A percentile compares a stretch with the other conserved stretches of the same genome.
These are phyloP conservation scores for Syzygium aqueum DNA, from an alignment of 345 rosid species.

Conservation along the genomic window DNA sequence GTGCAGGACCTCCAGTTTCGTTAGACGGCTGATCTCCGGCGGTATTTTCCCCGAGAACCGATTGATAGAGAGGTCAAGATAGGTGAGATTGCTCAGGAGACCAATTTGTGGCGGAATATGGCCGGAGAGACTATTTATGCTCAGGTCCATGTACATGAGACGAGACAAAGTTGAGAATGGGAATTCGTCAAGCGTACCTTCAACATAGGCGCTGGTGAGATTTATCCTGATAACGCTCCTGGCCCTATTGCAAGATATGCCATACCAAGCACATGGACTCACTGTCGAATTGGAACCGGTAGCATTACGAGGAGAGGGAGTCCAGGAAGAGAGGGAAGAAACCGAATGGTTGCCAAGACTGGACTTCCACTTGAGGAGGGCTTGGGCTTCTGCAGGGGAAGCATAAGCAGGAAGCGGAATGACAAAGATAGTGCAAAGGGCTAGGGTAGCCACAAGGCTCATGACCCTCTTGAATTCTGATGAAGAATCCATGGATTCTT, in stretches of 20 bases:
- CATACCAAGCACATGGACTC: slow-evolving; percentile 8
- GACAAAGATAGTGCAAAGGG: no score
- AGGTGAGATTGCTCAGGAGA: not conserved
- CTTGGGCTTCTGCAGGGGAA: not conserved
- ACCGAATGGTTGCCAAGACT: slow-evolving; percentile 8
- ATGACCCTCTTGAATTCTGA: not conserved
- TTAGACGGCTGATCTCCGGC: not conserved
- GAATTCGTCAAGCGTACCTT: slow-evolving; percentile 11
- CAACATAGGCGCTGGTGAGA: not conserved
- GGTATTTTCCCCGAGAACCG: slow-evolving; percentile 3
- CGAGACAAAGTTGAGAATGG: slow-evolving; percentile 12
- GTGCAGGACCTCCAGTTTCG: not conserved
- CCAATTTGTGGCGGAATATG: slow-evolving; percentile 12
- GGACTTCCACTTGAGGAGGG: slow-evolving; percentile 11
- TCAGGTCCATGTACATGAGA: slow-evolving; percentile 8
- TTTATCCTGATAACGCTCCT: slow-evolving; percentile 1
- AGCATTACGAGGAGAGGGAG: not conserved
- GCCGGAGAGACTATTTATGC: slow-evolving; percentile 11
- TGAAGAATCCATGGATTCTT: not conserved
- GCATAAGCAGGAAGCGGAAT: no score
- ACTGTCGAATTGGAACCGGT: not conserved
- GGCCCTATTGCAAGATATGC: slow-evolving; percentile 8
- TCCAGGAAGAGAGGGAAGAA: slow-evolving; percentile 10
- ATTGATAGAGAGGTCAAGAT: slow-evolving; percentile 7
- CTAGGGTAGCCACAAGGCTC: not conserved